Evolutionary conservation across 352 stramenopile species (phyloP).

Genomic region (Globisporangium paroecandrum): DNA sequence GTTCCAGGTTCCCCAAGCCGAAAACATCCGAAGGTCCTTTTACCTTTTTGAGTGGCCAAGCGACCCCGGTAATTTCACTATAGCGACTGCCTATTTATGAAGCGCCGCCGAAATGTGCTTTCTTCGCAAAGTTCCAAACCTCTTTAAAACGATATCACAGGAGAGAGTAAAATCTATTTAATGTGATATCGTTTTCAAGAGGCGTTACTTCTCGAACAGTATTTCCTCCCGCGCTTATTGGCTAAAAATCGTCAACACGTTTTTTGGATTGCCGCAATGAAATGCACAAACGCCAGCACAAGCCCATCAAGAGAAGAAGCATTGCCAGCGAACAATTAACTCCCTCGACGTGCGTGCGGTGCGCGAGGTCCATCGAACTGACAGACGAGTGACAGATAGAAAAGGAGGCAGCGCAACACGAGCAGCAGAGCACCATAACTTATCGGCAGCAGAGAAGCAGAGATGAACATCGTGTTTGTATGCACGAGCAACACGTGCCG

Average conservation of each 20-base stretch:
- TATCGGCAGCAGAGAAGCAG: not conserved
- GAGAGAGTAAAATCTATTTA: not conserved
- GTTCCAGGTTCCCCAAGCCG: no score
- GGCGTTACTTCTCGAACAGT: no score
- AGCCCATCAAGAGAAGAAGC: not conserved
- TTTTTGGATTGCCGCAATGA: not conserved
- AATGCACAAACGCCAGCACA: not conserved
- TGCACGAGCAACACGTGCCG: constrained; percentile 86
- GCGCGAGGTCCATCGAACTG: not conserved
- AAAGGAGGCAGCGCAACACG: not conserved
- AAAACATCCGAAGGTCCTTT: no score
- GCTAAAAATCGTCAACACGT: not conserved
- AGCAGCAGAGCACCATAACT: not conserved
- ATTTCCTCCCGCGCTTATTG: not conserved
- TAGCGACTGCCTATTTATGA: no score
- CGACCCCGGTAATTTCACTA: no score
- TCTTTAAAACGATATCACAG: no score
- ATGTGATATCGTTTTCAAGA: not conserved
- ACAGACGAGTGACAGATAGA: not conserved
- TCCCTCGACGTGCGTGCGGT: not conserved
- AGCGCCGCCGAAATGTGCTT: no score
- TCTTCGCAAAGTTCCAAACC: no score
- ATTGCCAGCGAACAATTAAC: not conserved
- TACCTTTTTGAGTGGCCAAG: no score
- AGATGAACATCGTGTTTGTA: constrained; percentile 81